Base-by-base conservation (phyloP, 805 yeast genomes). In the Candida koratica region DNA sequence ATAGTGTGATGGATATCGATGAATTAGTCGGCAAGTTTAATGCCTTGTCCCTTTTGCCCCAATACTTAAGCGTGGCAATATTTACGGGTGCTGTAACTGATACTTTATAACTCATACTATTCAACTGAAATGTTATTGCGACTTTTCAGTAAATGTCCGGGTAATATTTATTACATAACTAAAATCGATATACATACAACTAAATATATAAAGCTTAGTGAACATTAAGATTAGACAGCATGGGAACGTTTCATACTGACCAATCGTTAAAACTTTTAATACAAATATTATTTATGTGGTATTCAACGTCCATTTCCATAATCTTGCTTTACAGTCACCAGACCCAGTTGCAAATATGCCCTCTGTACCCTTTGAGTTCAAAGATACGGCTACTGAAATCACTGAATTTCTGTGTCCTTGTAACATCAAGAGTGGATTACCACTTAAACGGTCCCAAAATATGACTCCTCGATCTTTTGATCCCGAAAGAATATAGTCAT, bases 401-500 rank as follows among this genome's bases (percentile, higher is more conserved):
- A 93, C 97, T 7, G 95, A 84, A 68, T 90, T 90, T 58, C 93
- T 80, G 61, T 90, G 97, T 23, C 97, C 97, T 67, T 88, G 97
- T 51, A 93, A 73, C 96, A 89, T 87, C 55, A 90, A 73, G 61
- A 87, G 78, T 36, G 96, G 95, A 61, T 86, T 89, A 44, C 96
- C 96, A 10, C 89, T 77, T 30, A 72, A 69, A 50, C 89, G 89
- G 58, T 90, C 96, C 98, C 98, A 90, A 69, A 90, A 84, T 44
- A 89, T 84, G 37, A 90, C 96, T 36, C 97, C 96, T 52, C 97
- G 81, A 68, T 90, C 98, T 61, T 90, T 90, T 20, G 96, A 87
- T 36, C 97, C 97, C 1, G 95, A 84, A 39, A 90, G 71, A 38
- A 90, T 84, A 69, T 86, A 90, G 58, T 86, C 83, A 52, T 84